Base-by-base conservation (phyloP, 805 yeast species). In the Saccharomycopsis vini region DNA sequence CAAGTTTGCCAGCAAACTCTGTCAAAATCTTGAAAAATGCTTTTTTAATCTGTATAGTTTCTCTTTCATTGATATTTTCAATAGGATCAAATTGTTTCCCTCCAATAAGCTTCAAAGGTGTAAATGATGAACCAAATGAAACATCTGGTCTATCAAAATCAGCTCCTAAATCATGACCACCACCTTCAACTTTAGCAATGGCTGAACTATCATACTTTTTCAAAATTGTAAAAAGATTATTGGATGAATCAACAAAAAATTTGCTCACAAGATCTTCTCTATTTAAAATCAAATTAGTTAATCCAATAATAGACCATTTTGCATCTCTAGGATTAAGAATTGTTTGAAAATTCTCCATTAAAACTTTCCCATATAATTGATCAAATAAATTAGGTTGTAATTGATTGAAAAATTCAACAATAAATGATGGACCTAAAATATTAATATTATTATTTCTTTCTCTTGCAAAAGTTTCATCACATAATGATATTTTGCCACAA, bases 61-160 rank as follows among this genome's bases (percentile, higher is more conserved):
- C 39, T n/a, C 36, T 55, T 5, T 54, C 36, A 46, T 58, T 58
- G 10, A 86, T 62, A 20, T 68, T 66, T 1, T 77, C 72, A 24
- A 77, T 58, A 1, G 97, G 95, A 62, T 92, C 97, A 51, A 75
- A 68, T 12, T 80, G 71, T 50, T 70, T 75, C 13, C 62, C 62
- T 28, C 74, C 69, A 39, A 88, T 78, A 2, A 83, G 73, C 1
- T 73, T 76, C 47, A 92, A 67, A 56, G 74, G 79, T 42, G 94
- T 84, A 61, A 76, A 92, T 42, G 80, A 77, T 0, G 96, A 81
- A 2, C 97, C 97, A 62, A 89, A 92, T 2, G 92, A 69, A 40
- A 81, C 72, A 49, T 88, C 95, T 42, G 82, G 88, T 24, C 73
- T 54, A 51, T 80, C 81, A 18, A 72, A 55, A 39, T 73, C 79